Evolutionary conservation across 305 asterid species (phyloP).

Genomic region (Salvia sclarea): DNA sequence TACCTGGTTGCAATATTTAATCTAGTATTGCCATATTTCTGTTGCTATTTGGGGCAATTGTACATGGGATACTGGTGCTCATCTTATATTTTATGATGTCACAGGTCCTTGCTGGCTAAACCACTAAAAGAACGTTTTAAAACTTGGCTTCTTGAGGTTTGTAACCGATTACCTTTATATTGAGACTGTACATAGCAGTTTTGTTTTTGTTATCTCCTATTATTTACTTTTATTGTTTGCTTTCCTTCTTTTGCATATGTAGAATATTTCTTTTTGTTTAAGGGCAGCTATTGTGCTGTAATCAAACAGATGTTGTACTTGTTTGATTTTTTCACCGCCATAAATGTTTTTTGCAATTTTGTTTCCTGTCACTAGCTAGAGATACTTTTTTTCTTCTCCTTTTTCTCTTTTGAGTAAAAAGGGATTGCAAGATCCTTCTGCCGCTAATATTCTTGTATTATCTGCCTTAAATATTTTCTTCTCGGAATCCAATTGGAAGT

Average conservation of each 20-base stretch:
- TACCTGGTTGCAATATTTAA: not conserved
- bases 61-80: conserved; percentile 16
- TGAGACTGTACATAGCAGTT: not conserved
- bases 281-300: not conserved
- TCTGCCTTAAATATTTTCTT: not conserved
- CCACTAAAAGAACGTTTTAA: conserved; percentile 74
- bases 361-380: not conserved
- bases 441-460: not conserved
- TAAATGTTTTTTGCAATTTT: not conserved
- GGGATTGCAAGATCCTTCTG: not conserved
- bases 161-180: conserved; percentile 31
- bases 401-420: conserved; percentile 14
- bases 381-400: not conserved
- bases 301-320: not conserved
- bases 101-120: conserved; percentile 57
- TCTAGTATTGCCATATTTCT: conserved; percentile 15
- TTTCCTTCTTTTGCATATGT: conserved; percentile 14
- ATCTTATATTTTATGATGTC: conserved; percentile 28
- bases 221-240: not conserved
- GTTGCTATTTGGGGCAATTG: conserved; percentile 2
- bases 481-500: not conserved
- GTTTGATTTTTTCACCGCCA: not conserved
- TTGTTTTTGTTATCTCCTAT: not conserved
- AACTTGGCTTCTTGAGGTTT: conserved; percentile 68
- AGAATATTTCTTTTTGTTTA: not conserved